A percentile compares a stretch with the other conserved stretches of the same genome.
phyloP scores from a whole-genome alignment of 2,329 filamentous ascomycete genomes.

The Epichloe gansuensis region DNA sequence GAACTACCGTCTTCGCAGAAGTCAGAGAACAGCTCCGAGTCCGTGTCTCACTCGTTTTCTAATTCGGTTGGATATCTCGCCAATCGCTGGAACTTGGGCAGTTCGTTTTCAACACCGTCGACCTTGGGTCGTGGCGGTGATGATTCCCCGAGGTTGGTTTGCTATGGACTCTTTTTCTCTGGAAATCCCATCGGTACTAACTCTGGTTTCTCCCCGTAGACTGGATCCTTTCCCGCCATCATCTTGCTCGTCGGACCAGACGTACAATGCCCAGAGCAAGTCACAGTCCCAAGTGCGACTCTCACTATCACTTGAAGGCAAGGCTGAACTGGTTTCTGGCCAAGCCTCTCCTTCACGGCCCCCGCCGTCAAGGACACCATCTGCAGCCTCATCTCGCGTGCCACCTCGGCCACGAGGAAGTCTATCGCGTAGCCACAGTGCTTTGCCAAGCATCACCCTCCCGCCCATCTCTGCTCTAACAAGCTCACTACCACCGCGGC shows the following conservation, averaged over 20 bases:
- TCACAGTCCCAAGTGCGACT: slow-evolving; percentile 53
- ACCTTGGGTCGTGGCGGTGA: slow-evolving; percentile 26
- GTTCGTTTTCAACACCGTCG: slow-evolving; percentile 38
- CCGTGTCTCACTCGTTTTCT: slow-evolving; percentile 28
- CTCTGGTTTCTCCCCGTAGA: slow-evolving; percentile 15
- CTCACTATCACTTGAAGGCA: slow-evolving; percentile 77
- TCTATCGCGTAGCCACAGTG: slow-evolving; percentile 61
- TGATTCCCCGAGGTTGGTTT: slow-evolving; percentile 33
- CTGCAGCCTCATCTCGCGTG: slow-evolving; percentile 34
- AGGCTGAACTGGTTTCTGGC: slow-evolving; percentile 70
- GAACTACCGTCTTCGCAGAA: slow-evolving; percentile 17
- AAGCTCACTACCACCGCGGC: slow-evolving; percentile 38
- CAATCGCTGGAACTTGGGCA: slow-evolving; percentile 44
- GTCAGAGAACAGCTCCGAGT: slow-evolving; percentile 15
- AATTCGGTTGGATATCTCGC: slow-evolving; percentile 38
- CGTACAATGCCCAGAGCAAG: slow-evolving; percentile 23
- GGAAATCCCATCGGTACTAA: neutral
- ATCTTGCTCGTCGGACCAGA: slow-evolving; percentile 29
- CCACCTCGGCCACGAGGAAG: slow-evolving; percentile 34
- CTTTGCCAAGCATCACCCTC: slow-evolving; percentile 45
- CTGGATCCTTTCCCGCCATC: slow-evolving; percentile 32
- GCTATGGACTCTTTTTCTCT: neutral
- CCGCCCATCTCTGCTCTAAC: slow-evolving; percentile 43
- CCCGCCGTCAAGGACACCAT: slow-evolving; percentile 36
- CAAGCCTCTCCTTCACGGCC: slow-evolving; percentile 50